These are phyloP conservation scores for Fallopia convolvulus DNA, from an alignment of 148 eudicot species.

Conservation along the genomic window DNA sequence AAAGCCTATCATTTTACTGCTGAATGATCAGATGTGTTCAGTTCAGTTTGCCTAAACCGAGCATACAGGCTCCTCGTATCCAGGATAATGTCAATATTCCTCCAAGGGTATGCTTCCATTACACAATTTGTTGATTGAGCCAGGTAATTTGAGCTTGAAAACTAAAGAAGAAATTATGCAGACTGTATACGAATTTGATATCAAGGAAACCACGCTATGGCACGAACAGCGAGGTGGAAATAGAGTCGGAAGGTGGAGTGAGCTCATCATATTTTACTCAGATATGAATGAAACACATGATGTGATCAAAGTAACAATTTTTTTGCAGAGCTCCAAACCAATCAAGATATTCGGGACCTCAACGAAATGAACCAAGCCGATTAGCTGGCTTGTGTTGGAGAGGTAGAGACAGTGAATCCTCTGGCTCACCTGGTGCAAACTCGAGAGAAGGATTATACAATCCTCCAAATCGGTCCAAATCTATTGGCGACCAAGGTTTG, in stretches of 20 bases:
- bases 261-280: background rate
- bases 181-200: constrained; percentile 3
- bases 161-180: background rate
- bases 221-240: background rate
- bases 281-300: background rate
- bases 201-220: background rate
- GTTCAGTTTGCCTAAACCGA: background rate
- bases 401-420: background rate
- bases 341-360: background rate
- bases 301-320: background rate
- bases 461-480: background rate
- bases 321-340: background rate
- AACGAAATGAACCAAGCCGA: background rate
- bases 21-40: background rate
- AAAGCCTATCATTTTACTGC: background rate
- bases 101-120: background rate
- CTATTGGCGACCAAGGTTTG: background rate
- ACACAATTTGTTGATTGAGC: too few species aligned
- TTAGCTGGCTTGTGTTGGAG: background rate
- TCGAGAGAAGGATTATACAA: background rate
- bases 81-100: background rate
- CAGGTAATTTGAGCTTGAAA: background rate
- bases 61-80: background rate
- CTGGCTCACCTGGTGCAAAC: background rate
- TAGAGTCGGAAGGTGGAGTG: background rate